These are phyloP conservation scores for Pulveroboletus sp. DNA, from an alignment of 768 basidiomycete species.

Conservation along the genomic window DNA sequence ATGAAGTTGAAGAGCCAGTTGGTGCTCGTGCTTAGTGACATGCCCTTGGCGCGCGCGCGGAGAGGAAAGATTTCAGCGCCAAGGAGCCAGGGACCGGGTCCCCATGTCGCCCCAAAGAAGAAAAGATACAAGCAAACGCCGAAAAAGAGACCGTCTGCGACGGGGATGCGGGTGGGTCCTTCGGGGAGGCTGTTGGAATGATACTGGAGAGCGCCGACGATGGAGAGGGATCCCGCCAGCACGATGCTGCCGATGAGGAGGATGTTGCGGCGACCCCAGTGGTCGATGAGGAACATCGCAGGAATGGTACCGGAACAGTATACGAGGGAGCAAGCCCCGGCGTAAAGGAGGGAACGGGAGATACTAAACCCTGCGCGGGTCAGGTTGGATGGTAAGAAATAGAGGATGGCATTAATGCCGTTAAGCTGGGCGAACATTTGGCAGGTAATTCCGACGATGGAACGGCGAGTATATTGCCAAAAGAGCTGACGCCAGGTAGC, in stretches of 20 bases:
- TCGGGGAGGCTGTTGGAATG: slow-evolving; percentile 37
- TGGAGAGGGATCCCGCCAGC: slow-evolving; percentile 42
- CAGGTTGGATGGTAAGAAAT: slow-evolving; percentile 53
- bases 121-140: slow-evolving; percentile 57
- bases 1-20: slow-evolving; percentile 37
- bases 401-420: slow-evolving; percentile 55
- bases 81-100: slow-evolving; percentile 51
- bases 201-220: slow-evolving; percentile 52
- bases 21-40: slow-evolving; percentile 34
- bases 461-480: slow-evolving; percentile 46
- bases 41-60: slow-evolving; percentile 37
- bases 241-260: slow-evolving; percentile 44
- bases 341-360: slow-evolving; percentile 41
- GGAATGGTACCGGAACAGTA: slow-evolving; percentile 50
- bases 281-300: slow-evolving; percentile 51
- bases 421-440: slow-evolving; percentile 57
- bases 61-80: slow-evolving; percentile 49
- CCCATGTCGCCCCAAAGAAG: slow-evolving; percentile 55
- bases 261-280: slow-evolving; percentile 47
- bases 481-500: slow-evolving; percentile 50
- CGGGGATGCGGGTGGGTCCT: slow-evolving; percentile 28
- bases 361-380: slow-evolving; percentile 47
- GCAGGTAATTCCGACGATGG: slow-evolving; percentile 48
- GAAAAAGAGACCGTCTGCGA: slow-evolving; percentile 37
- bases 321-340: slow-evolving; percentile 44